Evolutionary conservation across 1,284 basidiomycete species (phyloP), one percentile per base, ranked within the genome.

Genomic region (Violaceomyces palustris): DNA sequence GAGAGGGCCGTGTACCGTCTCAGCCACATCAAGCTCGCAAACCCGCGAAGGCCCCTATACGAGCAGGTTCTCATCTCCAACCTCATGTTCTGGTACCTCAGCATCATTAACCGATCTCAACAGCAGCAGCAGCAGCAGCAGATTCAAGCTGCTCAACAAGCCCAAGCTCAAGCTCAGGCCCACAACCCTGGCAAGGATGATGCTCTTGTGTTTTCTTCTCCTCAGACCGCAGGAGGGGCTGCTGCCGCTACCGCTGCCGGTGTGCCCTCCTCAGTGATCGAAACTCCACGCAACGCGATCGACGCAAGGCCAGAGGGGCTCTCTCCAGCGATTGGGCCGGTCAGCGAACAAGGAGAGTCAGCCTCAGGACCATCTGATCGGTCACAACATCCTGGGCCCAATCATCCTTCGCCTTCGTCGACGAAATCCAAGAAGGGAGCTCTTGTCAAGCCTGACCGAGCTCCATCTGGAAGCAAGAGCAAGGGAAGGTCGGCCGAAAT

Each of bases 31-130:
- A 99, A 99, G 76, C 79, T 99, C 33, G 93, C 94, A 19, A 97
- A 98, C 74, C 92, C 93, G 9, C 81, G 94, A 40, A 80, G 93
- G 32, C 91, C 94, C 15, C 79, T 99, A 14, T 97, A 94, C 68
- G 94, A 99, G 77, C 93, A 99, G 75, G 93, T 99, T 38, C 77
- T 98, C 51, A 98, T 98, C 74, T 94, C 90, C 67, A 98, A 98
- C 74, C 79, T 98, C 61, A 98, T 97, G 92, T 98, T 98, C 79
- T 98, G 93, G 93, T 98, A 98, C 74, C 80, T 98, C 29, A 88
- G 89, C n/a, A 83, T 98, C 56, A 94, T 98, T 76, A 96, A 97
- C 74, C 90, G 79, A 25, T 73, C 77, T 6, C 64, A 69, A 36
- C 76, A 77, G 50, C 73, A 75, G 42, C 76, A 76, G 45, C 79